These are phyloP conservation scores for Sporisorium reilianum DNA, from an alignment of 1,284 basidiomycete genomes.

Conservation along the genomic window DNA sequence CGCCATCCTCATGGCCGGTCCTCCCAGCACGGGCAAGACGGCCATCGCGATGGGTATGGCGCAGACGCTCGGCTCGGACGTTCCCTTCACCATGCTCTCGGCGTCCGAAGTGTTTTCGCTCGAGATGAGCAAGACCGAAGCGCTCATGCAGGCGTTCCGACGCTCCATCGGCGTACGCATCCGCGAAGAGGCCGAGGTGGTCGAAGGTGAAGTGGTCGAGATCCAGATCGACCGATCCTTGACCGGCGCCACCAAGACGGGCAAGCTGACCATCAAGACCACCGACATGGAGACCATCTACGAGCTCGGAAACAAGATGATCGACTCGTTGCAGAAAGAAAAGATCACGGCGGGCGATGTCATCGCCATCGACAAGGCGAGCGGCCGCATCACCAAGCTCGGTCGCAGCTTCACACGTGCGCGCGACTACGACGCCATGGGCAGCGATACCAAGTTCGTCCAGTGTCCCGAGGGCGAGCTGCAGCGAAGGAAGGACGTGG, in stretches of 20 bases:
- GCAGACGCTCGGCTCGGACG: constrained; percentile 89
- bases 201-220: constrained; percentile 98
- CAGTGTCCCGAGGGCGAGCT: constrained; percentile 98
- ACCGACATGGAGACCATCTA: constrained; percentile 99
- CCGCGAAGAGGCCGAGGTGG: constrained; percentile 96
- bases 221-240: constrained; percentile 97
- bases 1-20: constrained; percentile 94
- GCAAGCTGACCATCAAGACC: constrained; percentile 96
- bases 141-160: constrained; percentile 94
- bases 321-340: constrained; percentile 94
- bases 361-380: constrained; percentile 93
- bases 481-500: constrained; percentile 95
- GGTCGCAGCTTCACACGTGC: constrained; percentile 95
- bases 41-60: constrained; percentile 97
- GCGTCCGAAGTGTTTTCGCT: constrained; percentile 97
- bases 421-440: constrained; percentile 98
- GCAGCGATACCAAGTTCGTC: constrained; percentile 89
- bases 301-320: constrained; percentile 99
- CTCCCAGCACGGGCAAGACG: constrained; percentile 95
- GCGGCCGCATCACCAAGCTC: constrained; percentile 95
- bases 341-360: constrained; percentile 97
- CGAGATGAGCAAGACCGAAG: constrained; percentile 96
- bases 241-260: constrained; percentile 97
- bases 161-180: constrained; percentile 96
- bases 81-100: constrained; percentile 97